Evolutionary conservation across 2,329 filamentous ascomycete genomes (phyloP).

Genomic region (Aspergillus sp.): DNA sequence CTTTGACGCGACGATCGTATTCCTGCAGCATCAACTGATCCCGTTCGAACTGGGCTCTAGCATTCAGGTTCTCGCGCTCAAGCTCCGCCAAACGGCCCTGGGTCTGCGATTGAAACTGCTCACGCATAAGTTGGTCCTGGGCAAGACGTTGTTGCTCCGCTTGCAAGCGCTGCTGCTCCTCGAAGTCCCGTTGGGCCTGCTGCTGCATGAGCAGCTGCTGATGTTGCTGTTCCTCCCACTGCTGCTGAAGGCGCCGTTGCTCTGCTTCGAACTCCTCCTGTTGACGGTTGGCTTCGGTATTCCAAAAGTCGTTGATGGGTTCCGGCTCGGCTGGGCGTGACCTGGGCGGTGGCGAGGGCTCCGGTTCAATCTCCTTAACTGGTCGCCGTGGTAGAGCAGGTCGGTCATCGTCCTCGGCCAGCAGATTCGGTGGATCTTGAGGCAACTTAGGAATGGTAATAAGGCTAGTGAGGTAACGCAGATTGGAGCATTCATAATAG

Average conservation of each 20-base stretch:
- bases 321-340: slow-evolving; percentile 68
- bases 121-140: slow-evolving; percentile 78
- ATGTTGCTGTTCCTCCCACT: slow-evolving; percentile 71
- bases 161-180: slow-evolving; percentile 82
- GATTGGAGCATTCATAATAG: slow-evolving; percentile 98
- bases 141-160: slow-evolving; percentile 84
- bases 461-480: slow-evolving; percentile 89
- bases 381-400: slow-evolving; percentile 76
- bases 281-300: slow-evolving; percentile 79
- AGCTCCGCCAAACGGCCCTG: slow-evolving; percentile 93
- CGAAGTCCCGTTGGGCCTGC: slow-evolving; percentile 88
- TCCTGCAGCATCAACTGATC: slow-evolving; percentile 96
- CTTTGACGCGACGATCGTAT: slow-evolving; percentile 90
- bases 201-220: slow-evolving; percentile 75
- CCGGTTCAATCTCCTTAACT: slow-evolving; percentile 57
- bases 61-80: slow-evolving; percentile 89
- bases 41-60: slow-evolving; percentile 89
- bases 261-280: slow-evolving; percentile 94
- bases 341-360: slow-evolving; percentile 60
- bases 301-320: slow-evolving; percentile 97
- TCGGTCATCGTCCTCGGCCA: slow-evolving; percentile 74
- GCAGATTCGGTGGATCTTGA: slow-evolving; percentile 82
- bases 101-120: slow-evolving; percentile 88
- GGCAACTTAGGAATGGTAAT: slow-evolving; percentile 95
- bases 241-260: slow-evolving; percentile 77